These are phyloP conservation scores for Fusarium brevicatenulatum DNA, from an alignment of 2,329 filamentous ascomycete genomes.

Conservation along the genomic window DNA sequence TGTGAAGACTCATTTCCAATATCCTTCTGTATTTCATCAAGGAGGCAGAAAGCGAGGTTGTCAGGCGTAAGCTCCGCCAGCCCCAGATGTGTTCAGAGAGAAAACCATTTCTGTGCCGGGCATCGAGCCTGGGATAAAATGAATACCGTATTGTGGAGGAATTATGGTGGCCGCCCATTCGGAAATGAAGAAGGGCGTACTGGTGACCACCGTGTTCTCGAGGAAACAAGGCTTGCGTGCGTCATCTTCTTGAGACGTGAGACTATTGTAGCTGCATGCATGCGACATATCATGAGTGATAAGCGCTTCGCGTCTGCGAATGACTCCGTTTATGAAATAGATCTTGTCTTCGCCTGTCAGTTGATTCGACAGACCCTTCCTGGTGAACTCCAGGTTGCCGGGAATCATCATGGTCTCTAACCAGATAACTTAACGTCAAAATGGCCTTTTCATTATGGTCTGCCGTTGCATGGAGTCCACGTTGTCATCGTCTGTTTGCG, in stretches of 20 bases:
- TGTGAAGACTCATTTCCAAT: background rate
- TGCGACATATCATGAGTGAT: background rate
- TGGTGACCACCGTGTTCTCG: background rate
- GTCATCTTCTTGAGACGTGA: background rate
- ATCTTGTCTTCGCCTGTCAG: background rate
- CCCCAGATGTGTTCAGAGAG: background rate
- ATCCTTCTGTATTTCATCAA: background rate
- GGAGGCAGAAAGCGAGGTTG: background rate
- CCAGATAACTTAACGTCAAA: background rate
- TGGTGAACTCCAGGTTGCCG: background rate
- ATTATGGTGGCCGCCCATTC: too few species aligned
- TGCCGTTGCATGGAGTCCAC: background rate
- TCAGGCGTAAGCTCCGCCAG: background rate
- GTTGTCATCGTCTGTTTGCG: background rate
- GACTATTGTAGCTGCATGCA: background rate
- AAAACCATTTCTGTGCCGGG: background rate
- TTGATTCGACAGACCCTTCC: background rate
- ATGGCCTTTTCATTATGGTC: background rate
- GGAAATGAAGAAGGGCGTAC: too few species aligned
- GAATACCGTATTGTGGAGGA: background rate
- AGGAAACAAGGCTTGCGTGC: background rate
- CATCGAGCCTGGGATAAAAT: background rate
- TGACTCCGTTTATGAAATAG: background rate
- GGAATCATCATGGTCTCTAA: background rate
- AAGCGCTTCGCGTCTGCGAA: background rate